Conservation (phyloP, 352 stramenopile genomes). For the Phytophthora nicotianae region DNA sequence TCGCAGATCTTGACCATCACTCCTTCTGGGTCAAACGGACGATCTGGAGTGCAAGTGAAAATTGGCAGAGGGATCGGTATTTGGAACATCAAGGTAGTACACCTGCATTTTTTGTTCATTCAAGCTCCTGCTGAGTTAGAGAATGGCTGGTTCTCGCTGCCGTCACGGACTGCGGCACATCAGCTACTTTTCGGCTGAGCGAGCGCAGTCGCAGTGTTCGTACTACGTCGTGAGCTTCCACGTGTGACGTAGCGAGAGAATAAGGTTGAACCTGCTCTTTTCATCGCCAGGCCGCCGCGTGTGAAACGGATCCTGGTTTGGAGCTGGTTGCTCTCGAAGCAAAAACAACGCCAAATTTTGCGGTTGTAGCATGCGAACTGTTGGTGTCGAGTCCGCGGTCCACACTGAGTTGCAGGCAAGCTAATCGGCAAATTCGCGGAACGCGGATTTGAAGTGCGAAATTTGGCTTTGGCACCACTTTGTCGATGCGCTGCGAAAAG, state of each 20-base stretch:
- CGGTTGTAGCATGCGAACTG: conserved; percentile 1
- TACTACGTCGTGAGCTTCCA: conserved; percentile 3
- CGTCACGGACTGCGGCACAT: neutral
- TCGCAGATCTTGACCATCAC: conserved; percentile 38
- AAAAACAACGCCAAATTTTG: conserved; percentile 22
- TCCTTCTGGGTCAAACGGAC: conserved; percentile 25
- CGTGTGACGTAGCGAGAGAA: conserved; percentile 12
- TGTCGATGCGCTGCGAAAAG: conserved; percentile 2
- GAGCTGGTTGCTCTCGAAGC: conserved; percentile 11
- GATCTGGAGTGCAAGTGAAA: conserved; percentile 20
- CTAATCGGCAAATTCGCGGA: conserved; percentile 31
- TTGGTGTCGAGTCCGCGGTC: conserved; percentile 2
- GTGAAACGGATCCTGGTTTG: conserved; percentile 20
- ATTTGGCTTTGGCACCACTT: conserved; percentile 12
- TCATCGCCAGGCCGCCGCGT: conserved; percentile 12
- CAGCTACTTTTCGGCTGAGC: neutral
- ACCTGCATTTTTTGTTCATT: conserved; percentile 16
- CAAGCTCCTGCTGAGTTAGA: conserved; percentile 10
- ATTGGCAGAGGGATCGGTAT: conserved; percentile 33
- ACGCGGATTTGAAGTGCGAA: conserved; percentile 18
- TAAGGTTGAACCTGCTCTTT: conserved; percentile 27
- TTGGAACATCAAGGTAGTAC: conserved; percentile 25
- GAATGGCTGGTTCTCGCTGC: conserved; percentile 16
- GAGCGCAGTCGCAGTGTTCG: neutral
- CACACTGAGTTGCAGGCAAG: conserved; percentile 2